Percentiles rank a stretch among this genome's conserved stretches.
These are phyloP conservation scores for Candida fluviatilis DNA, from an alignment of 805 yeast genomes.

Conservation along the genomic window DNA sequence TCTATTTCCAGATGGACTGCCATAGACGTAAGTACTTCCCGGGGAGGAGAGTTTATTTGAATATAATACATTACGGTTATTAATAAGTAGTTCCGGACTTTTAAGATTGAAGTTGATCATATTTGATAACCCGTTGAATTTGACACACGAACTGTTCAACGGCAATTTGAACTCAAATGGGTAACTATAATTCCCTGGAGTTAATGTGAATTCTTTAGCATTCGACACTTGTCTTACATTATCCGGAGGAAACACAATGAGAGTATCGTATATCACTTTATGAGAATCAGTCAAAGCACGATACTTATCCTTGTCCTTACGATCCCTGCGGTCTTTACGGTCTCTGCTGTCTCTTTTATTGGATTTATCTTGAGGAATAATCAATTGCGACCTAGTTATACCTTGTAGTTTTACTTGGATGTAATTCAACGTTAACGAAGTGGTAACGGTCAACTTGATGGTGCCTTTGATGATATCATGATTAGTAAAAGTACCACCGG, in stretches of 20 bases:
- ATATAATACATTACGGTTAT: conserved; percentile 23
- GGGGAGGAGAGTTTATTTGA: not conserved
- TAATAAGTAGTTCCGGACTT: conserved; percentile 24
- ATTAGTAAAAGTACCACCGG: conserved; percentile 45
- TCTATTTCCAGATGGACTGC: conserved; percentile 2
- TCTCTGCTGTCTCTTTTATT: conserved; percentile 8
- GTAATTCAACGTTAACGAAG: conserved; percentile 40
- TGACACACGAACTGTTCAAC: conserved; percentile 36
- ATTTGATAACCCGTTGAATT: conserved; percentile 30
- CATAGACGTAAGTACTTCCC: too few species aligned
- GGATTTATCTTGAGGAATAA: conserved; percentile 17
- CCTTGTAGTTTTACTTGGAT: conserved; percentile 55
- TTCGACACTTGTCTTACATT: conserved; percentile 42
- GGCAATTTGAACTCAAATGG: conserved; percentile 48
- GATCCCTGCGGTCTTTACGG: too few species aligned
- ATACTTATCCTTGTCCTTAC: conserved; percentile 14
- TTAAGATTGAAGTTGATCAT: conserved; percentile 27
- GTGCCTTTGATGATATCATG: conserved; percentile 41
- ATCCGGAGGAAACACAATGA: conserved; percentile 49
- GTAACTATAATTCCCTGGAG: conserved; percentile 48
- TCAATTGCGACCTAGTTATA: conserved; percentile 34
- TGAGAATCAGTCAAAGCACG: conserved; percentile 34
- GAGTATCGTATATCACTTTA: conserved; percentile 45
- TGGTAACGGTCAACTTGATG: conserved; percentile 34
- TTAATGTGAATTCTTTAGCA: conserved; percentile 42